A percentile compares a stretch with the other conserved stretches of the same genome.
These are phyloP conservation scores for Tuber melanosporum DNA, from an alignment of 495 filamentous ascomycete genomes.

Conservation along the genomic window DNA sequence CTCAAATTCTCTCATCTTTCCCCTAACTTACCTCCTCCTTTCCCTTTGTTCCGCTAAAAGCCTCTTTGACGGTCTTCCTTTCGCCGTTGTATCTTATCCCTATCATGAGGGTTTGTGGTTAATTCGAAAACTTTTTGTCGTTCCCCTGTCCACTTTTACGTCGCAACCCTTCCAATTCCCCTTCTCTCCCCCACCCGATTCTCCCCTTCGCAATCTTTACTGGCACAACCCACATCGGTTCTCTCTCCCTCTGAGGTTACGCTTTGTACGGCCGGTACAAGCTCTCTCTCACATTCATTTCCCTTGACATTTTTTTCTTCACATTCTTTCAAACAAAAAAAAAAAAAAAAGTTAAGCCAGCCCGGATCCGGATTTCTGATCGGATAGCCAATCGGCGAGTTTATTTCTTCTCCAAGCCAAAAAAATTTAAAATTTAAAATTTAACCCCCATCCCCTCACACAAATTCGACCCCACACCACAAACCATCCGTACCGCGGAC, in stretches of 20 bases:
- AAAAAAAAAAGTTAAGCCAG: background rate
- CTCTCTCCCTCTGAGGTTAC: background rate
- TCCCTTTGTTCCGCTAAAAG: background rate
- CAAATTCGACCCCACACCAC: background rate
- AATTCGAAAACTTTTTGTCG: background rate
- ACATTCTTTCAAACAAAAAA: background rate
- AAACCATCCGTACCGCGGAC: background rate
- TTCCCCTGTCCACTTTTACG: background rate
- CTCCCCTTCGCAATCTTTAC: background rate
- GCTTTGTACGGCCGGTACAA: background rate
- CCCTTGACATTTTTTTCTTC: background rate
- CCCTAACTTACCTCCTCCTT: background rate
- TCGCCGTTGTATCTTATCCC: background rate
- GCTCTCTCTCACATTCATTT: background rate
- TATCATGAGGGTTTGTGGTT: background rate
- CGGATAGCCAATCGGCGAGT: background rate
- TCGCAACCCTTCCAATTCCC: constrained; percentile 12
- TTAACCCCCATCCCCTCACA: background rate
- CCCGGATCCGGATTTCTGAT: background rate
- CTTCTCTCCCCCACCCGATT: constrained; percentile 4
- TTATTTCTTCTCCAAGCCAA: background rate
- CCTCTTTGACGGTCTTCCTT: background rate
- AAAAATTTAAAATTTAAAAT: background rate
- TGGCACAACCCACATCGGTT: background rate
- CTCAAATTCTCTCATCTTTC: background rate